A percentile compares a stretch with the other conserved stretches of the same genome.
phyloP scores from a whole-genome alignment of 2,329 filamentous ascomycete genomes.

The Scytalidium lignicola region DNA sequence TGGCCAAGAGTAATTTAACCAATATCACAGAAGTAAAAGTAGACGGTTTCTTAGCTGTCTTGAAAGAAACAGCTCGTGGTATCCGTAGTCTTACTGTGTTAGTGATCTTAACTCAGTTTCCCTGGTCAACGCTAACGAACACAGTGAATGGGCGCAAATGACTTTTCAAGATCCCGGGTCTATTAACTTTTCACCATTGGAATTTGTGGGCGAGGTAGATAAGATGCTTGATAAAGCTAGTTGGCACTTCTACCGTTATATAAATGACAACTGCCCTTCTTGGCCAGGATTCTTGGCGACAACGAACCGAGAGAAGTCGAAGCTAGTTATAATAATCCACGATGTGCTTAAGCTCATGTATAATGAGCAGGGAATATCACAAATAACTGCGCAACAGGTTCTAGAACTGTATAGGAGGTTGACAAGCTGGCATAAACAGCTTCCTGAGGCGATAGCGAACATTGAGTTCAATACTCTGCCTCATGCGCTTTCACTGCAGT shows the following conservation, averaged over 20 bases:
- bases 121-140: constrained; percentile 10
- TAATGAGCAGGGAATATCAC: constrained; percentile 3
- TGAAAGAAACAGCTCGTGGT: constrained; percentile 26
- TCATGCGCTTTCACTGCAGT: constrained; percentile 29
- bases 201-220: constrained; percentile 12
- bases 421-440: constrained; percentile 20
- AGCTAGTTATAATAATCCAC: constrained; percentile 22
- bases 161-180: constrained; percentile 23
- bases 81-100: constrained; percentile 29
- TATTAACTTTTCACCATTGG: constrained; percentile 4
- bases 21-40: constrained; percentile 8
- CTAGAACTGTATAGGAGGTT: constrained; percentile 24
- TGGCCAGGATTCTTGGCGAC: constrained; percentile 22
- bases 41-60: constrained; percentile 20
- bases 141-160: constrained; percentile 29
- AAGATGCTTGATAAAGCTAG: constrained; percentile 12
- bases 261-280: constrained; percentile 12
- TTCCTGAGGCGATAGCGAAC: constrained; percentile 20
- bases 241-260: constrained; percentile 23
- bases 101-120: constrained; percentile 9
- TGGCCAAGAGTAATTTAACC: constrained; percentile 19
- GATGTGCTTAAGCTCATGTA: constrained; percentile 23
- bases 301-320: constrained; percentile 25
- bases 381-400: constrained; percentile 16
- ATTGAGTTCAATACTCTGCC: constrained; percentile 21